Evolutionary conservation across 192 early-diverging fungal species (phyloP).

Genomic region (Coemansia sp.): DNA sequence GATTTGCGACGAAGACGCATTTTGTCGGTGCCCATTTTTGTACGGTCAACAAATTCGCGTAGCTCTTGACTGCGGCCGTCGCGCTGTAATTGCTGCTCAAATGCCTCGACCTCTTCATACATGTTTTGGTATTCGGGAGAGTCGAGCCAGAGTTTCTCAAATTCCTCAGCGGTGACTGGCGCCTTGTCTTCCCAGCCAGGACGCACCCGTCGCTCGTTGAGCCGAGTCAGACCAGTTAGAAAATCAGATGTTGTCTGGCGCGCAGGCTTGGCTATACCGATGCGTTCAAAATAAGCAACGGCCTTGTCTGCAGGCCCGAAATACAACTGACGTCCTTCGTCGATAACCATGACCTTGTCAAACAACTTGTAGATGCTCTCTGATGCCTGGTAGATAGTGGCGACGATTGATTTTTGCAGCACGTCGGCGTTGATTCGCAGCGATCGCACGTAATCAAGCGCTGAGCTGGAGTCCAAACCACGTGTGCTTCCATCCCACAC

Average conservation of each 20-base stretch:
- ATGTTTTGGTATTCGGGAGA: constrained; percentile 50
- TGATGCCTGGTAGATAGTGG: constrained; percentile 74
- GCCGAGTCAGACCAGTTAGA: constrained; percentile 64
- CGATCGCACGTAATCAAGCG: constrained; percentile 76
- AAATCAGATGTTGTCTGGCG: constrained; percentile 68
- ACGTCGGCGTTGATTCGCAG: constrained; percentile 75
- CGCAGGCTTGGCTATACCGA: constrained; percentile 58
- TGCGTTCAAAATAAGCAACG: constrained; percentile 52
- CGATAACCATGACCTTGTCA: constrained; percentile 58
- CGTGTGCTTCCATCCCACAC: constrained; percentile 73
- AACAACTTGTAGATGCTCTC: constrained; percentile 68
- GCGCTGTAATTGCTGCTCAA: constrained; percentile 44
- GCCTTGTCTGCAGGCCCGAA: constrained; percentile 57
- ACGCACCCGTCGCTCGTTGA: constrained; percentile 58
- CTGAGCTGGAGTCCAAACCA: constrained; percentile 80
- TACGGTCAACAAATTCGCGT: constrained; percentile 57
- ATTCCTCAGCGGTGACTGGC: constrained; percentile 64
- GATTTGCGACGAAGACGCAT: constrained; percentile 54
- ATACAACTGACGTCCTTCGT: constrained; percentile 58
- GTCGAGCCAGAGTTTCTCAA: constrained; percentile 59
- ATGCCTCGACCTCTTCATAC: constrained; percentile 47
- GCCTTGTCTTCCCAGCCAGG: constrained; percentile 59
- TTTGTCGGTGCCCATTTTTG: constrained; percentile 59
- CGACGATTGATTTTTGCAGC: constrained; percentile 64
- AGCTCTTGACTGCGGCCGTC: constrained; percentile 43